Evolutionary conservation across 2,329 filamentous ascomycete genomes (phyloP).

Genomic region (Parastagonospora avenae): DNA sequence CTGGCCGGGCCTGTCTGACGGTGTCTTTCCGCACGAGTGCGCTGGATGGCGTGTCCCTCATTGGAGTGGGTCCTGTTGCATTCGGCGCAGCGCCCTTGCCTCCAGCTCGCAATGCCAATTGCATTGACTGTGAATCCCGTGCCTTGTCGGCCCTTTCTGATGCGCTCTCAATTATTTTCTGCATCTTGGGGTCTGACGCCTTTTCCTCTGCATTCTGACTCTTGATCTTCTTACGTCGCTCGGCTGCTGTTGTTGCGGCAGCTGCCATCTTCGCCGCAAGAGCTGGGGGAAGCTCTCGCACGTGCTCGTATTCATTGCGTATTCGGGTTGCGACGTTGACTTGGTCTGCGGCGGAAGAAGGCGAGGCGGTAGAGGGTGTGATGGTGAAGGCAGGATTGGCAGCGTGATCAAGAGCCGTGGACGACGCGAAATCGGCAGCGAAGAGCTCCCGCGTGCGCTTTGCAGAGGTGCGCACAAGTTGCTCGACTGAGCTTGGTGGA

Average conservation of each 20-base stretch:
- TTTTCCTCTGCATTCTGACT: conserved; percentile 54
- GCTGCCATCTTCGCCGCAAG: conserved; percentile 80
- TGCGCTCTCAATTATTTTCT: conserved; percentile 71
- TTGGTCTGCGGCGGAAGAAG: conserved; percentile 51
- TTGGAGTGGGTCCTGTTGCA: conserved; percentile 60
- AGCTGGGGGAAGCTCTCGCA: conserved; percentile 75
- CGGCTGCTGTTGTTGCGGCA: conserved; percentile 60
- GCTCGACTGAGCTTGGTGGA: conserved; percentile 27
- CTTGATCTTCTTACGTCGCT: conserved; percentile 68
- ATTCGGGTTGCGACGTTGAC: conserved; percentile 63
- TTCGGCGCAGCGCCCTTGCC: conserved; percentile 57
- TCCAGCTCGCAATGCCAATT: conserved; percentile 59
- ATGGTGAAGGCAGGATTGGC: conserved; percentile 47
- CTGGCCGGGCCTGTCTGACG: conserved; percentile 74
- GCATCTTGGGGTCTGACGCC: conserved; percentile 61
- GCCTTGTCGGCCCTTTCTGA: conserved; percentile 54
- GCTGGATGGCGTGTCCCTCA: conserved; percentile 56
- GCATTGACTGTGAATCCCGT: conserved; percentile 57
- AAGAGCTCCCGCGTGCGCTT: conserved; percentile 62
- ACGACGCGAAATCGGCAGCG: conserved; percentile 56
- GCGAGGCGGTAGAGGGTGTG: conserved; percentile 52
- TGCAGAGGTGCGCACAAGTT: conserved; percentile 51
- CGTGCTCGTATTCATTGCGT: conserved; percentile 75
- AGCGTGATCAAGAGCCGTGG: conserved; percentile 49
- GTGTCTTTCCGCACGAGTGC: conserved; percentile 68